Evolutionary conservation across 2,329 filamentous ascomycete genomes (phyloP).

Genomic region (Aaosphaeria arxii): DNA sequence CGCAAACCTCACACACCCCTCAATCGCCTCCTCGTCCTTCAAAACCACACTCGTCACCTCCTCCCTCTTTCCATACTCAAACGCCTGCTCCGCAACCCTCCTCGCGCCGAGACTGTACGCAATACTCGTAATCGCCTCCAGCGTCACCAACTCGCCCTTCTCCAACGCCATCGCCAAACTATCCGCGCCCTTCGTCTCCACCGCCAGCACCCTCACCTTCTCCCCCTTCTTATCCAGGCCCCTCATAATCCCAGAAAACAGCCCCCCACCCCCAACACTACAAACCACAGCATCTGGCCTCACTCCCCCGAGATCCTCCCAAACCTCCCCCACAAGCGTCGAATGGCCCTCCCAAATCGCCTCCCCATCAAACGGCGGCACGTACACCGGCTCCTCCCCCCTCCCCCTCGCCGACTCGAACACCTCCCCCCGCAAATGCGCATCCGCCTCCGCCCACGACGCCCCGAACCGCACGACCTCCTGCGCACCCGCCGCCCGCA

Average conservation of each 20-base stretch:
- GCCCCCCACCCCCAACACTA: background rate
- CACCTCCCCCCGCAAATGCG: background rate
- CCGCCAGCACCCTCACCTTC: constrained; percentile 56
- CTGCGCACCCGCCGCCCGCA: constrained; percentile 61
- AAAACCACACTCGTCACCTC: constrained; percentile 61
- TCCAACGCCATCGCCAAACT: constrained; percentile 57
- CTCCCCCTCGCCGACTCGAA: background rate
- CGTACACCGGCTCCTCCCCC: constrained; percentile 41
- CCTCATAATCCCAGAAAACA: background rate
- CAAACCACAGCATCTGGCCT: background rate
- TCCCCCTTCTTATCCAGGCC: constrained; percentile 39
- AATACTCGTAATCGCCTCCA: background rate
- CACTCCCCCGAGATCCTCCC: background rate
- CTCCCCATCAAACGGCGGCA: background rate
- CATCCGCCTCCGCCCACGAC: background rate
- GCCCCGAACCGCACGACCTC: constrained; percentile 64
- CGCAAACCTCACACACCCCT: constrained; percentile 69
- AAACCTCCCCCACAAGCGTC: background rate
- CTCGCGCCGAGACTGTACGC: constrained; percentile 19
- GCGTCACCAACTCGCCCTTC: background rate
- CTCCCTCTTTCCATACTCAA: constrained; percentile 53
- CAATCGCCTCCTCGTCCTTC: constrained; percentile 71
- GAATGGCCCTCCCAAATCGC: background rate
- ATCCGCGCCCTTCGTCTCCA: constrained; percentile 73
- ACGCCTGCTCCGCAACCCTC: constrained; percentile 63